Conservation (phyloP, 805 yeast species). For the Yarrowia yakushimensis region DNA sequence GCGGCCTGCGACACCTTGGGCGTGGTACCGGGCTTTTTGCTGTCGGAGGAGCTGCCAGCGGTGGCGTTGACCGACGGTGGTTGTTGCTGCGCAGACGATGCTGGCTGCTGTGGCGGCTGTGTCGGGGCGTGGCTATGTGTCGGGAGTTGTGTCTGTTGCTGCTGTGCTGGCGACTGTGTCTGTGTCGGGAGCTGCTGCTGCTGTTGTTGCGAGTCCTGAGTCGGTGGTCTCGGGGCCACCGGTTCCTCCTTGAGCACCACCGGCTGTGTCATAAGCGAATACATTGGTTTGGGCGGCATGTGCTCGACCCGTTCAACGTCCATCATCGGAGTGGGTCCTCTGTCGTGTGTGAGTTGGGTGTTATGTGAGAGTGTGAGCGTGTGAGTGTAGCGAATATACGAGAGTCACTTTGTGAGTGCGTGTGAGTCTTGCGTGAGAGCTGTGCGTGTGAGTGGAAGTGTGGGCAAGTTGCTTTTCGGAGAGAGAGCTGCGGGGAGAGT, state of each 20-base stretch:
- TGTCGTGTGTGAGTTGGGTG: background rate
- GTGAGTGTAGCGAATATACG: background rate
- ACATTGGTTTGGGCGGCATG: slow-evolving; percentile 24
- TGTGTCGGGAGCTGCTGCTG: background rate
- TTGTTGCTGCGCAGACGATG: background rate
- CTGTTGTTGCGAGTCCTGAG: background rate
- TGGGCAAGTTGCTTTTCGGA: background rate
- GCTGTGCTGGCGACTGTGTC: background rate
- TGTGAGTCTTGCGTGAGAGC: background rate
- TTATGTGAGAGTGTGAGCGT: background rate
- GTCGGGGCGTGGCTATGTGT: background rate
- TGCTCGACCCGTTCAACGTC: slow-evolving; percentile 23
- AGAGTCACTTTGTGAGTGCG: background rate
- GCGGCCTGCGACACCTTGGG: slow-evolving; percentile 48
- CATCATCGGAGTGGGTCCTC: slow-evolving; percentile 12
- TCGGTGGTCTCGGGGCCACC: background rate
- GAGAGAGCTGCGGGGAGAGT: background rate
- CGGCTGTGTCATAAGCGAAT: slow-evolving; percentile 22
- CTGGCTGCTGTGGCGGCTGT: background rate
- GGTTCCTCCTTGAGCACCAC: slow-evolving; percentile 16
- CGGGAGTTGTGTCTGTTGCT: background rate
- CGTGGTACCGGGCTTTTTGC: slow-evolving; percentile 14
- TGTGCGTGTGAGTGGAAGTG: background rate
- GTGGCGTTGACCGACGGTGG: background rate
- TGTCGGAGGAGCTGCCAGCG: background rate